These are phyloP conservation scores for Solanum dulcamara DNA, from an alignment of 257 asterid genomes.

Conservation along the genomic window DNA sequence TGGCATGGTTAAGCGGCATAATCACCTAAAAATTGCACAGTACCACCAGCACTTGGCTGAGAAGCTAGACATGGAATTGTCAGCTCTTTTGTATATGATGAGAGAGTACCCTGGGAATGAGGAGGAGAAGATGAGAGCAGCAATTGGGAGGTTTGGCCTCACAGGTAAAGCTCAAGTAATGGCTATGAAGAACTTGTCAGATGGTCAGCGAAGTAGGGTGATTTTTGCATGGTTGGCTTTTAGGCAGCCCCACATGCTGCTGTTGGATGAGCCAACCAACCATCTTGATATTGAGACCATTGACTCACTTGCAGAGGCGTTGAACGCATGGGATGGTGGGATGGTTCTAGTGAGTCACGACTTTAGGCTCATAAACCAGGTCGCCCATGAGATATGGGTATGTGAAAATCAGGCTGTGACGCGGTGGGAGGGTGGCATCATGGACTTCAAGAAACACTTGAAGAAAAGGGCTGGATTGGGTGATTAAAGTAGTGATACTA, in stretches of 20 bases:
- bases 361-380: conserved; percentile 95
- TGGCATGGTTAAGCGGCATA: conserved; percentile 95
- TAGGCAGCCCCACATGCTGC: conserved; percentile 81
- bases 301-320: conserved; percentile 89
- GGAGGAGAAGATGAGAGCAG: conserved; percentile 92
- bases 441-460: conserved; percentile 86
- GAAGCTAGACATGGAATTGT: conserved; percentile 71
- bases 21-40: conserved; percentile 84
- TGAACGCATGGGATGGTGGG: conserved; percentile 97
- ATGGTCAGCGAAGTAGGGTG: conserved; percentile 84
- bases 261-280: conserved; percentile 93
- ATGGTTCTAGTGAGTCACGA: conserved; percentile 95
- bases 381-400: conserved; percentile 96
- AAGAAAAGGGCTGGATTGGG: conserved; percentile 59
- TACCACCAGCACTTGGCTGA: conserved; percentile 88
- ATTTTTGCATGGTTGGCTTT: conserved; percentile 95
- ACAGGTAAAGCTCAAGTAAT: conserved; percentile 86
- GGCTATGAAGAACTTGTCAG: conserved; percentile 88
- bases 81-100: conserved; percentile 69
- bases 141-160: conserved; percentile 82
- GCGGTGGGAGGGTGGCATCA: conserved; percentile 84
- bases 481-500: background rate
- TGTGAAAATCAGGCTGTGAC: conserved; percentile 84
- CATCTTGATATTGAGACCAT: conserved; percentile 97
- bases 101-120: conserved; percentile 84